Percentiles rank a stretch among this genome's conserved stretches.
These are phyloP conservation scores for Lentinula sp. DNA, from an alignment of 768 basidiomycete species.

Conservation along the genomic window DNA sequence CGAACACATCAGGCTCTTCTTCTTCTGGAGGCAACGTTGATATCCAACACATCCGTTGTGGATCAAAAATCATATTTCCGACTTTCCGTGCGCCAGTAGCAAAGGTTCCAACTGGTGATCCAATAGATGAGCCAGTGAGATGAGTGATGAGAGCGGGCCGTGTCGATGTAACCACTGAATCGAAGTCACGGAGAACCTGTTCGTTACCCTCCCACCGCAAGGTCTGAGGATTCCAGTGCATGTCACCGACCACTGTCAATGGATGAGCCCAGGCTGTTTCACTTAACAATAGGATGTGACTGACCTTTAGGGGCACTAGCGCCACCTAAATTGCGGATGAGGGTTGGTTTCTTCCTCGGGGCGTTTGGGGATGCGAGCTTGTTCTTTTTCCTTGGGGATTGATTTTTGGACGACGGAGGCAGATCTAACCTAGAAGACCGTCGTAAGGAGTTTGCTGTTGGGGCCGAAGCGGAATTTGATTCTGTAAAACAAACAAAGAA, in stretches of 20 bases:
- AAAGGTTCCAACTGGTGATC: slow-evolving; percentile 71
- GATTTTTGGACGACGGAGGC: slow-evolving; percentile 26
- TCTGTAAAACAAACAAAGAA: slow-evolving; percentile 8
- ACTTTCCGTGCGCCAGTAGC: slow-evolving; percentile 81
- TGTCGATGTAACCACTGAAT: slow-evolving; percentile 75
- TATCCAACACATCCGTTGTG: slow-evolving; percentile 92
- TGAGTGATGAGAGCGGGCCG: slow-evolving; percentile 96
- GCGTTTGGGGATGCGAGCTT: slow-evolving; percentile 17
- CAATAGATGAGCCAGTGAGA: slow-evolving; percentile 80
- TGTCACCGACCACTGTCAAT: slow-evolving; percentile 79
- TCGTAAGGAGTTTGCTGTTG: slow-evolving; percentile 49
- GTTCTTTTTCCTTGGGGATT: slow-evolving; percentile 50
- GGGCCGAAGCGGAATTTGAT: slow-evolving; percentile 23
- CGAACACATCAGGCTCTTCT: slow-evolving; percentile 95
- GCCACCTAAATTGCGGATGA: slow-evolving; percentile 81
- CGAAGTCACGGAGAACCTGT: slow-evolving; percentile 84
- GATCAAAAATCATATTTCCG: slow-evolving; percentile 98
- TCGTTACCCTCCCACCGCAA: slow-evolving; percentile 99
- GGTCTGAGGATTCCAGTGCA: slow-evolving; percentile 92
- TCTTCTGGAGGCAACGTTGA: slow-evolving; percentile 80
- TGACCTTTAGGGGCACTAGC: slow-evolving; percentile 66
- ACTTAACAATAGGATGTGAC: slow-evolving; percentile 12
- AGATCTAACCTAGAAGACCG: slow-evolving; percentile 55
- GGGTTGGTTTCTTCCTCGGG: slow-evolving; percentile 71
- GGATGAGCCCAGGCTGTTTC: slow-evolving; percentile 10